Evolutionary conservation across 177 flowering plant genomes (phyloP), one percentile per base, ranked within the genome.

Genomic region (Vitis hybrid): DNA sequence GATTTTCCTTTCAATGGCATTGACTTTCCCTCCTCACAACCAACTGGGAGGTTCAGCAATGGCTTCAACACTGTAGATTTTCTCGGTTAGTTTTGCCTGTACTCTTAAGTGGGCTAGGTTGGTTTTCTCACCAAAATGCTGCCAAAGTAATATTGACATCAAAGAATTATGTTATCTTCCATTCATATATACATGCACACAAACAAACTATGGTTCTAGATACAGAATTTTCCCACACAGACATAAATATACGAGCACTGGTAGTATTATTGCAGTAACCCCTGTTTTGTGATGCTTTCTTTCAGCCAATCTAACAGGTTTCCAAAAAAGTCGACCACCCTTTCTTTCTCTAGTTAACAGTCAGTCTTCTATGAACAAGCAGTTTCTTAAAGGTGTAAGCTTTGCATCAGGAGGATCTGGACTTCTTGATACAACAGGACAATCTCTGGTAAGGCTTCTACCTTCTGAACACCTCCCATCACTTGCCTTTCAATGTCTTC

Each of bases 381-480:
- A 62, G 24, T 68, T 71, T 17, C 24, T 62, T 48, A 68, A 24
- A 52, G 92, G 92, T 30, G 70, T 80, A 11, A 88, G 81, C 75
- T 88, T 86, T 40, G 89, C 92, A 6, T 87, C 90, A 1, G 90
- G 80, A 35, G 92, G 90, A 3, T 74, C 86, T 0, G 87, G 92
- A 56, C 56, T 80, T 55, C 78, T 80, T 9, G 32, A 55, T 19
- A 3, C 14, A 13, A 80, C 82, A 1, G 82, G 82, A 61, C 40
- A 60, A 63, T 6, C 21, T 17, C 14, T 35, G 62, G 72, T 71
- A 14, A 56, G 56, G 58, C 46, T 7, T 40, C 46, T 40, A 40
- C 8, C 46, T 40, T 40, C 46, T 6, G 46, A 40, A 40, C 46
- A 40, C 7, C 46, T 40, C 46, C 46, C 46, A 40, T 40, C 46